These are phyloP conservation scores for Trebouxiophyceae sp. DNA, from an alignment of 163 green algal species.

Conservation along the genomic window DNA sequence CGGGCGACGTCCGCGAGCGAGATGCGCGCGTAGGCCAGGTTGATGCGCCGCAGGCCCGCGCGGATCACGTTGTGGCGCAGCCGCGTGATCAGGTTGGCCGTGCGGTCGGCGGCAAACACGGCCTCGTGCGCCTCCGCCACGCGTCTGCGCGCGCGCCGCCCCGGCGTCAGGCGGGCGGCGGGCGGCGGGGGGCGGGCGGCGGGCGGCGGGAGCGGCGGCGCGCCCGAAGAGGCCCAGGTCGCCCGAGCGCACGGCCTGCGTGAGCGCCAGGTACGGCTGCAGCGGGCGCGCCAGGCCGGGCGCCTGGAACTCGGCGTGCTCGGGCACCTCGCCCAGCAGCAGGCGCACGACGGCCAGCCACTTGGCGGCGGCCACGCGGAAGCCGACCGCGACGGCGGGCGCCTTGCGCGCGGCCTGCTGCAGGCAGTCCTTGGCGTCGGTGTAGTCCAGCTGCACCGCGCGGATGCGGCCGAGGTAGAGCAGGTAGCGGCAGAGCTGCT, in stretches of 20 bases:
- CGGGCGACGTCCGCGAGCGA: conserved; percentile 73
- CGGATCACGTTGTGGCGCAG: conserved; percentile 96
- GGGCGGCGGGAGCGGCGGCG: conserved; percentile 49
- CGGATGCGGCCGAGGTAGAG: conserved; percentile 94
- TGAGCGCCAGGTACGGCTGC: conserved; percentile 87
- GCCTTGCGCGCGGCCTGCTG: conserved; percentile 78
- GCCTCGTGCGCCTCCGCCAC: conserved; percentile 34
- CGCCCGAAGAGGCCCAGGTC: conserved; percentile 77
- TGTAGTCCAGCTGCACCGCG: conserved; percentile 96
- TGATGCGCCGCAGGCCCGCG: conserved; percentile 85
- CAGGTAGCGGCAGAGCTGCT: conserved; percentile 87
- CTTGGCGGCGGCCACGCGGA: conserved; percentile 78
- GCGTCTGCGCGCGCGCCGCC: conserved; percentile 9
- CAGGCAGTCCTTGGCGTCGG: conserved; percentile 91
- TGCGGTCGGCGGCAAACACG: conserved; percentile 70
- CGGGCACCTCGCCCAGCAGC: conserved; percentile 94
- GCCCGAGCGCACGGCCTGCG: conserved; percentile 76
- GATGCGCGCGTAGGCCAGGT: conserved; percentile 83
- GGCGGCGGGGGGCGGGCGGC: conserved; percentile 74
- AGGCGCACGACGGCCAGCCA: conserved; percentile 86
- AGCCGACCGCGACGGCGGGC: conserved; percentile 68
- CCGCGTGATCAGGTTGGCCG: conserved; percentile 81
- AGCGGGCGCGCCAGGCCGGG: conserved; percentile 61
- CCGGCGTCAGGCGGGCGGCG: conserved; percentile 73
- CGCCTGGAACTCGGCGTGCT: conserved; percentile 71